phyloP scores from a whole-genome alignment of 306 rosid genomes.

The Rosa chinensis region DNA sequence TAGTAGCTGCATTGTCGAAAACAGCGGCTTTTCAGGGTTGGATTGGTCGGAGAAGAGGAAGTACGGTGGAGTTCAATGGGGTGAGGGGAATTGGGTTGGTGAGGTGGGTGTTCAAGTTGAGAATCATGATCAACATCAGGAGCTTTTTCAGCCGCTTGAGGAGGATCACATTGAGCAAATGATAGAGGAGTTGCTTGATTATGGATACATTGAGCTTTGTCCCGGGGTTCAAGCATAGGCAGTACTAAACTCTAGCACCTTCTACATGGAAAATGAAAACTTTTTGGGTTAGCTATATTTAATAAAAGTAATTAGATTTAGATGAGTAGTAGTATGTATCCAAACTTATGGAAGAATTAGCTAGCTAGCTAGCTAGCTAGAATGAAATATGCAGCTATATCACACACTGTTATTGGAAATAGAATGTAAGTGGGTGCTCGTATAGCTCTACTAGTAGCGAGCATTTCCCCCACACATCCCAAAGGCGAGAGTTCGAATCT shows the following conservation, averaged over 20 bases:
- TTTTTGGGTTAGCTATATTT: background rate
- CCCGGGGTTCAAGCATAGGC: conserved; percentile 42
- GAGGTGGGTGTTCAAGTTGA: conserved; percentile 27
- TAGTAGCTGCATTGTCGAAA: conserved; percentile 20
- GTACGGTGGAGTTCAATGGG: conserved; percentile 14
- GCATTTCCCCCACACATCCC: background rate
- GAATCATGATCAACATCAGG: conserved; percentile 11
- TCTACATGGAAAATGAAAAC: conserved; percentile 13
- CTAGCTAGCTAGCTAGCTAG: background rate
- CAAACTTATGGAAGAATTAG: background rate
- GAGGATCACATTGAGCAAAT: conserved; percentile 81
- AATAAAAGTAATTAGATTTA: background rate
- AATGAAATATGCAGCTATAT: background rate
- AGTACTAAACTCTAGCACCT: conserved; percentile 16
- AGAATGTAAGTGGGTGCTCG: background rate
- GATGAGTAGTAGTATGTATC: background rate
- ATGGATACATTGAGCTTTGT: conserved; percentile 64
- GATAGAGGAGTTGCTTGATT: conserved; percentile 79
- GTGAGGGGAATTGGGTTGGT: conserved; percentile 36
- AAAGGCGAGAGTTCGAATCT: background rate
- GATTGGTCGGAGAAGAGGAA: conserved; percentile 28
- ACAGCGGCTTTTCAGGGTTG: conserved; percentile 21
- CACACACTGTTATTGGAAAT: background rate
- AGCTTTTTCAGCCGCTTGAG: conserved; percentile 54
- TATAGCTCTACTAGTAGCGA: background rate